phyloP scores from a whole-genome alignment of 139 green algal genomes.

The Chlorella sp. region DNA sequence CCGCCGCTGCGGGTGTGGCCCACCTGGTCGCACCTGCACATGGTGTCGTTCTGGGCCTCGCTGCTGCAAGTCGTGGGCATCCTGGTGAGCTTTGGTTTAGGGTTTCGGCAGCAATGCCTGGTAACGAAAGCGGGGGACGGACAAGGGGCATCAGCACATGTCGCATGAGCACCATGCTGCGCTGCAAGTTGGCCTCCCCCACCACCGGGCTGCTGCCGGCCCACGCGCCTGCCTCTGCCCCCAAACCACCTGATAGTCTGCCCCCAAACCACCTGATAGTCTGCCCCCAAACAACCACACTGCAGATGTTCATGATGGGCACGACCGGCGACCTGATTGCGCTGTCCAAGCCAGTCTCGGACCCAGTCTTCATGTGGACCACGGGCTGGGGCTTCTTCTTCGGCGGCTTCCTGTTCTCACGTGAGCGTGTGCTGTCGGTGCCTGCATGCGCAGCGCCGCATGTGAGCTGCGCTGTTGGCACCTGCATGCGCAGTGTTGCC shows the following conservation, averaged over 20 bases:
- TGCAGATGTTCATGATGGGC: not conserved
- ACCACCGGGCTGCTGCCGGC: not conserved
- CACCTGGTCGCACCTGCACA: not conserved
- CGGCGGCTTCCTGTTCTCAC: not conserved
- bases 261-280: not conserved
- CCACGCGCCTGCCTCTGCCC: not conserved
- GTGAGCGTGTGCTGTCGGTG: not conserved
- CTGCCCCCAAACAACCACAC: not conserved
- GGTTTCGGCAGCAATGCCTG: not conserved
- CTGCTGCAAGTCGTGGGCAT: not conserved
- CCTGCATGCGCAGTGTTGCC: too few relatives aligned
- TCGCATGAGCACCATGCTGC: not conserved
- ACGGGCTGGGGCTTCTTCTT: not conserved
- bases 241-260: not conserved
- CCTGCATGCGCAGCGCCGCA: too few relatives aligned
- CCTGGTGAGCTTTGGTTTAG: constrained; percentile 13
- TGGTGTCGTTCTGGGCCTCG: not conserved
- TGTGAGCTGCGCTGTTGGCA: not conserved
- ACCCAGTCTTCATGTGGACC: not conserved
- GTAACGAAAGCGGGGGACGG: too few relatives aligned
- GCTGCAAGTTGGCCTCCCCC: not conserved
- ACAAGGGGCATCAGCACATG: not conserved
- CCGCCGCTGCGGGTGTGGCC: not conserved
- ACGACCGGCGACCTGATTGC: not conserved
- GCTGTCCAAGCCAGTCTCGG: not conserved